These are phyloP conservation scores for Monilinia fructigena DNA, from an alignment of 2,329 filamentous ascomycete genomes.

Conservation along the genomic window DNA sequence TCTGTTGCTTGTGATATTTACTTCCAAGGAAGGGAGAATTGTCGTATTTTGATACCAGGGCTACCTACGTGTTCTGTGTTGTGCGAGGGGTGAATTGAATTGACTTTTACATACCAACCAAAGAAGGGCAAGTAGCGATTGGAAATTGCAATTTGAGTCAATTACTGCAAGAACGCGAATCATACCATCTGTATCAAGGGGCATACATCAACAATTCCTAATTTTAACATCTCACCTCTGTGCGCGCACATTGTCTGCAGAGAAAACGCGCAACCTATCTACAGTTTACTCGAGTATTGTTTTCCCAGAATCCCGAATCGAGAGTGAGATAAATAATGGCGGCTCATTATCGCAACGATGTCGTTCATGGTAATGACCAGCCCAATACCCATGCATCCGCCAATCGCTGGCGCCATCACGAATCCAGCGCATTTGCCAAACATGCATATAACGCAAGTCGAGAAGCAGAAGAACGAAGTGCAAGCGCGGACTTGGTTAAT, in stretches of 20 bases:
- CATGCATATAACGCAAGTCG: constrained; percentile 40
- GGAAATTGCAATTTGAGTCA: not conserved
- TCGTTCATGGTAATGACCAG: constrained; percentile 35
- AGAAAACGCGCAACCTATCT: not conserved
- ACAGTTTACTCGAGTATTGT: not conserved
- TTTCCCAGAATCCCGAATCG: not conserved
- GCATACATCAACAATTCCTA: not conserved
- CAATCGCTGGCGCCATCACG: constrained; percentile 62
- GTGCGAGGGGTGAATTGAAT: not conserved
- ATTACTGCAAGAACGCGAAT: not conserved
- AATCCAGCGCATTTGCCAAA: constrained; percentile 54
- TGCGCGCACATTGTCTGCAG: not conserved
- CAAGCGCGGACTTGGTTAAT: constrained; percentile 52
- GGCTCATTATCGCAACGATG: constrained; percentile 28
- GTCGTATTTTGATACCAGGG: not conserved
- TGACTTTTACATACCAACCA: not conserved
- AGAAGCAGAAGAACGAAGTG: constrained; percentile 45
- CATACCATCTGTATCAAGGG: not conserved
- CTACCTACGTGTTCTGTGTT: no score
- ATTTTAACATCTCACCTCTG: not conserved
- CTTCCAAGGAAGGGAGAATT: not conserved
- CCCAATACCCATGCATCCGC: constrained; percentile 56
- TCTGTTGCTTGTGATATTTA: not conserved
- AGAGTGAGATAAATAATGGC: constrained; percentile 32
- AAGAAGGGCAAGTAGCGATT: not conserved